Evolutionary conservation across 192 early-diverging fungal species (phyloP), one percentile per base, ranked within the genome.

Genomic region (Rhizoclosmatium globosum): DNA sequence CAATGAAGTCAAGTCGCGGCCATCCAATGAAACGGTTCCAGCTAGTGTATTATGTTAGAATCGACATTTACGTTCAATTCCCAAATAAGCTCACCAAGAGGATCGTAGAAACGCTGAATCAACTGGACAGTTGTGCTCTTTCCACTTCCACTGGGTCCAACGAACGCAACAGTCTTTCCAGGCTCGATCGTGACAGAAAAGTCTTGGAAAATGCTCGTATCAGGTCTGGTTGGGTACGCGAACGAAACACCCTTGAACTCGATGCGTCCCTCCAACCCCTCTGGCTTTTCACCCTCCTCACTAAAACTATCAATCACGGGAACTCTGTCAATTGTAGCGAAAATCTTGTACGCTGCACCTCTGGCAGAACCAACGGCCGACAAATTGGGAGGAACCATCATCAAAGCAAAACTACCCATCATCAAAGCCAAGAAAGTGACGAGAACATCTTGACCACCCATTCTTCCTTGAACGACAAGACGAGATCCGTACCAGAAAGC

Each of bases 401-500:
- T 81, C n/a, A 90, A 74, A 71, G 87, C 65, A 76, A 87, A 80
- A 9, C 80, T 83, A 56, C 82, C 84, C 62, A 87, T 85, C 73
- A 87, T 82, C 42, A 87, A 70, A n/a, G 80, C 46, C 48, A 83
- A 64, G 72, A 87, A 87, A 53, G 77, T 82, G 80, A 81, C 86
- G 76, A 88, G 47, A 41, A 91, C 83, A 31, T 88, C 80, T 15
- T 71, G 85, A 11, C 85, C 77, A 2, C 56, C 6, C 87, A 93
- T 89, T 1, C 77, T 44, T 23, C 79, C 80, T 31, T 85, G 77
- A 13, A 31, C 11, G 68, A 92, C 88, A 38, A 92, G 85, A 41
- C 80, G 82, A 64, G 89, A 76, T 46, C 95, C 96, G 79, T 95
- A 97, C 91, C 92, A 95, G 88, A 94, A 94, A 89, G 92, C 91